phyloP scores from a whole-genome alignment of 768 basidiomycete genomes.

The Kwoniella bestiolae region DNA sequence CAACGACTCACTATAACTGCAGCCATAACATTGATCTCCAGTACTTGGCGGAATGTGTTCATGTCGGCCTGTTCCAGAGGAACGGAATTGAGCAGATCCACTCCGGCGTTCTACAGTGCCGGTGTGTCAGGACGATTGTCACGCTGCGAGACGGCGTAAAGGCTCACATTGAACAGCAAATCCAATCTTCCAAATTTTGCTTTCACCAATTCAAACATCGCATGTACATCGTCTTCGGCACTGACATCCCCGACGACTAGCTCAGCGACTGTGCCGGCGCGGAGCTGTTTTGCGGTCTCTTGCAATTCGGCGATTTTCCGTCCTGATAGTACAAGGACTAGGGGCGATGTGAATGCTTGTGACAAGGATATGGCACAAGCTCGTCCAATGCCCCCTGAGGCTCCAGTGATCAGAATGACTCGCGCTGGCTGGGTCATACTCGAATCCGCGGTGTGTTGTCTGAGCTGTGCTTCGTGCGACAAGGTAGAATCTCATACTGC shows the following conservation, averaged over 20 bases:
- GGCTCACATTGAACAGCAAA: constrained; percentile 75
- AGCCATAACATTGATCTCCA: constrained; percentile 73
- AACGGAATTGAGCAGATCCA: constrained; percentile 1
- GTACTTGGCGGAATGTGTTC: constrained; percentile 58
- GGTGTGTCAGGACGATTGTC: background rate
- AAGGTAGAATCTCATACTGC: no score
- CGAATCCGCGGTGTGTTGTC: background rate
- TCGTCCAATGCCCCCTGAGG: constrained; percentile 79
- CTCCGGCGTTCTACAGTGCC: constrained; percentile 1
- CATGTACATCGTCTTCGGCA: constrained; percentile 67
- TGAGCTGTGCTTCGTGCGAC: no score
- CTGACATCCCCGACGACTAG: constrained; percentile 69
- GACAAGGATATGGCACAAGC: constrained; percentile 71
- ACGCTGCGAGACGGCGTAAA: no score
- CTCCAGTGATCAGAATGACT: constrained; percentile 83
- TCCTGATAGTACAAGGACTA: constrained; percentile 65
- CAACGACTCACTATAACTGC: constrained; percentile 63
- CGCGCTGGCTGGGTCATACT: constrained; percentile 3
- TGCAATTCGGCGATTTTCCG: constrained; percentile 66
- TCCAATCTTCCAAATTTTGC: constrained; percentile 68
- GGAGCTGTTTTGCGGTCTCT: constrained; percentile 64
- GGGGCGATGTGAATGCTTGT: constrained; percentile 66
- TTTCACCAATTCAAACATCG: constrained; percentile 66
- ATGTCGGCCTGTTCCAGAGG: constrained; percentile 65
- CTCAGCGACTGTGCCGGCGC: constrained; percentile 55